Conservation (phyloP, 2,329 filamentous ascomycete genomes). For the Hypoxylon sp. region DNA sequence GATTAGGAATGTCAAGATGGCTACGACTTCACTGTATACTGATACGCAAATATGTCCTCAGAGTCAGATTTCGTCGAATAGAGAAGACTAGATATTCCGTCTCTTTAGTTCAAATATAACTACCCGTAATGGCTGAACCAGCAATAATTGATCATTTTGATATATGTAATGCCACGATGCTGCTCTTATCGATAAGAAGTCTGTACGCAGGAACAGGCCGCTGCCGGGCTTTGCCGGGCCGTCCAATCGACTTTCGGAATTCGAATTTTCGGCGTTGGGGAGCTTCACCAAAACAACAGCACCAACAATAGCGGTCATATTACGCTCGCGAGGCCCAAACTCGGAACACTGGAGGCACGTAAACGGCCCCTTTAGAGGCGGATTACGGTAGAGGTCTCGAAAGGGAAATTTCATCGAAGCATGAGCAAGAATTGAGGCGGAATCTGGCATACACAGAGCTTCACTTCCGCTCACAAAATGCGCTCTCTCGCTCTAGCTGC, state of each 20-base stretch:
- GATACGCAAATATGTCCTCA: neutral
- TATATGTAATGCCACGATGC: neutral
- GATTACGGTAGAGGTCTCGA: neutral
- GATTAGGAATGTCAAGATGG: too few species aligned
- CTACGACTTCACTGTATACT: too few species aligned
- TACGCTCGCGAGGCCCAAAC: conserved; percentile 1
- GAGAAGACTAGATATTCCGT: neutral
- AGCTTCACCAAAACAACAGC: conserved; percentile 27
- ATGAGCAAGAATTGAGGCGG: conserved; percentile 23
- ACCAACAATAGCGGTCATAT: conserved; percentile 6
- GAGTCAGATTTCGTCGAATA: neutral
- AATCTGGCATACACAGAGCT: neutral
- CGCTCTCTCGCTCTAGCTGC: conserved; percentile 37
- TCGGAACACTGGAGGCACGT: neutral
- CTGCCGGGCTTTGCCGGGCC: conserved; percentile 20
- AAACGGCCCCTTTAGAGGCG: neutral
- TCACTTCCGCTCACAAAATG: conserved; percentile 29
- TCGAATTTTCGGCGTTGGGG: conserved; percentile 35
- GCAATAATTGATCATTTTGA: neutral
- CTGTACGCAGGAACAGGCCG: neutral
- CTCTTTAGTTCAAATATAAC: neutral
- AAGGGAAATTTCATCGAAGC: conserved; percentile 7
- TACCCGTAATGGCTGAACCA: neutral
- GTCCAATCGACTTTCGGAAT: conserved; percentile 23
- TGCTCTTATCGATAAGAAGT: conserved; percentile 33